Conservation (phyloP, 139 green algal species). For the Picochlorum sp. region DNA sequence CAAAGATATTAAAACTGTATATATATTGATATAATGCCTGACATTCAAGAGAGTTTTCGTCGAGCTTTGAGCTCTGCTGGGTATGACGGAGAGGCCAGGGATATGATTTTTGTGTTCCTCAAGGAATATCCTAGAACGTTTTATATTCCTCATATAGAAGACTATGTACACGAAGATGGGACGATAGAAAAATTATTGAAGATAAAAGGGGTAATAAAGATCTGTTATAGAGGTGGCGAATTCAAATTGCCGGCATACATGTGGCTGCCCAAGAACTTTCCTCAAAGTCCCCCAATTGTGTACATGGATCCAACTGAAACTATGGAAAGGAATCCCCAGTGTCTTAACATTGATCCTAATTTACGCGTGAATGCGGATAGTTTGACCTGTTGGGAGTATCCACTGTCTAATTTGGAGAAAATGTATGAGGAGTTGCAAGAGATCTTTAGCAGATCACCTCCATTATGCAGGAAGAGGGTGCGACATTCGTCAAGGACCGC, state of each 20-base stretch:
- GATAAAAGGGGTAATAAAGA: neutral
- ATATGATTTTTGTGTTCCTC: neutral
- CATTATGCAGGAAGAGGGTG: neutral
- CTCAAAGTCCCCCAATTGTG: neutral
- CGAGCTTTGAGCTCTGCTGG: neutral
- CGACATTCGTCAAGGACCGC: neutral
- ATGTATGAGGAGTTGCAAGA: neutral
- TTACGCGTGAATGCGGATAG: neutral
- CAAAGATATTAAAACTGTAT: too few species aligned
- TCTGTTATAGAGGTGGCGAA: neutral
- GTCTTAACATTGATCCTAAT: neutral
- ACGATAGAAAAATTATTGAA: neutral
- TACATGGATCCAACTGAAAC: neutral
- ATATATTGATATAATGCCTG: too few species aligned
- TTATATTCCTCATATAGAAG: neutral
- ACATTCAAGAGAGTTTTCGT: too few species aligned
- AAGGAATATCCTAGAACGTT: neutral
- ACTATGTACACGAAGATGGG: neutral
- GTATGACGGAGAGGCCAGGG: neutral
- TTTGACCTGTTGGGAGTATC: neutral
- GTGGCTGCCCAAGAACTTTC: neutral
- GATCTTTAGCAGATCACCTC: neutral
- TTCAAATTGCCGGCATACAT: neutral
- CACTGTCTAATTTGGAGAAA: neutral
- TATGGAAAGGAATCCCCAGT: neutral